A percentile compares a stretch with the other conserved stretches of the same genome.
These are phyloP conservation scores for Fusarium acutatum DNA, from an alignment of 2,329 filamentous ascomycete genomes.

Conservation along the genomic window DNA sequence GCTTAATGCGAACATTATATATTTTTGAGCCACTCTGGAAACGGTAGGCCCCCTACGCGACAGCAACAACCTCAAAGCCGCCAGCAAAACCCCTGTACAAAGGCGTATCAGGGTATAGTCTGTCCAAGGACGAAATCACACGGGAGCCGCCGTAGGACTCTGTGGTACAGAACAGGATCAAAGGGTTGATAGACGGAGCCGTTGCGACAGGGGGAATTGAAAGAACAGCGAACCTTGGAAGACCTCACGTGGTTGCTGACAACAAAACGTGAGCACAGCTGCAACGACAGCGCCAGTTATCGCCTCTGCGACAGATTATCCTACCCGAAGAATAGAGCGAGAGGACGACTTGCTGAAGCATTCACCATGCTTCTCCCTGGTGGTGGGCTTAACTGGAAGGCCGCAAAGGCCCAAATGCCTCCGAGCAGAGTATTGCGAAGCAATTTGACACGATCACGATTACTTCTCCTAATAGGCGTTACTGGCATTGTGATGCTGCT, in stretches of 20 bases:
- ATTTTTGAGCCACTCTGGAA: conserved; percentile 1
- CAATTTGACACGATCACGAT: conserved; percentile 78
- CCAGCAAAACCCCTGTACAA: conserved; percentile 29
- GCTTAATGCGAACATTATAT: conserved; percentile 6
- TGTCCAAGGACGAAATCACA: conserved; percentile 10
- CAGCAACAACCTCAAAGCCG: conserved; percentile 20
- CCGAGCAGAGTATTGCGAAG: conserved; percentile 76
- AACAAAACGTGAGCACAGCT: conserved; percentile 5
- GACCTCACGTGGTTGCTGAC: conserved; percentile 15
- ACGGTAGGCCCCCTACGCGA: conserved; percentile 24
- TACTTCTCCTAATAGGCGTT: conserved; percentile 77
- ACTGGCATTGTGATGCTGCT: conserved; percentile 78
- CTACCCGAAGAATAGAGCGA: conserved; percentile 19
- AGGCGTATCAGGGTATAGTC: conserved; percentile 14
- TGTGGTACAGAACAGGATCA: neutral
- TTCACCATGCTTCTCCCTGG: conserved; percentile 85
- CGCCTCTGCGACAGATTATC: conserved; percentile 16
- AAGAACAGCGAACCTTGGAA: neutral
- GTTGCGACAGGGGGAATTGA: conserved; percentile 1
- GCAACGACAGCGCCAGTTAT: conserved; percentile 5
- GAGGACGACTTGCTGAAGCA: conserved; percentile 36
- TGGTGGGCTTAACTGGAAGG: conserved; percentile 91
- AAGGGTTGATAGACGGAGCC: conserved; percentile 4
- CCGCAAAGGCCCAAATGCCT: conserved; percentile 80
- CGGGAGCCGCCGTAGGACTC: neutral